Base-by-base conservation (phyloP, 225 moss, liverwort and hornwort species). In the Marchantia polymorpha region DNA sequence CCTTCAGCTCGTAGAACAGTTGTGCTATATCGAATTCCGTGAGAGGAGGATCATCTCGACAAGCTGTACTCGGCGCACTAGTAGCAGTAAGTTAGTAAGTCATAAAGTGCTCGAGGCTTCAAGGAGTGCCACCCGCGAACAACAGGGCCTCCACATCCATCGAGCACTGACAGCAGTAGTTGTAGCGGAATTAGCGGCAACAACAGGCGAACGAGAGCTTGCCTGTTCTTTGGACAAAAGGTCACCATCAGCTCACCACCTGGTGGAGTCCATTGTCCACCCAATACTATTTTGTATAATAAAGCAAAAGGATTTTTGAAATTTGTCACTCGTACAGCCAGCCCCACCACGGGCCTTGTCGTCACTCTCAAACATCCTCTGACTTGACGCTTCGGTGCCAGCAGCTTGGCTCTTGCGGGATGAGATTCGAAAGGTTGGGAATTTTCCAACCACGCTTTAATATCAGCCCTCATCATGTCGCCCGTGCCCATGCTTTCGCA, bases 281-380 rank as follows among this genome's bases (percentile, higher is more conserved):
- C 68, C 64, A 39, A 74, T 74, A 25, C 26, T 52, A 56, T 74
- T 74, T 74, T 51, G 74, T 56, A 30, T 53, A 27, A 74, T 74
- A 55, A 58, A 74, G 19, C 1, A 56, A 58, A 56, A 74, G 30
- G 52, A 17, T 52, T 74, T 74, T 74, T 29, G 56, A 31, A 70
- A 74, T 8, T 69, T 52, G 8, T 49, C 30, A 16, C 66, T 19
- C 56, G 56, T 19, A 56, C 19, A 67, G 27, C 67, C 16, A 25
- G 12, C 15, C 4, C 15, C 10, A 4, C 48, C 49, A 48, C 4
- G 8, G 69, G 20, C 48, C 48, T 69, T 69, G 48, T 69, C 69
- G 69, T 69, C 49, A 69, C 69, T 14, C 14, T 48, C 69, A 48
- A 49, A 69, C 69, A 69, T 69, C 69, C 69, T 69, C 69, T 69